A percentile compares a stretch with the other conserved stretches of the same genome.
Conservation (phyloP, 2,329 filamentous ascomycete genomes). For the Calcarisporium arbuscula region DNA sequence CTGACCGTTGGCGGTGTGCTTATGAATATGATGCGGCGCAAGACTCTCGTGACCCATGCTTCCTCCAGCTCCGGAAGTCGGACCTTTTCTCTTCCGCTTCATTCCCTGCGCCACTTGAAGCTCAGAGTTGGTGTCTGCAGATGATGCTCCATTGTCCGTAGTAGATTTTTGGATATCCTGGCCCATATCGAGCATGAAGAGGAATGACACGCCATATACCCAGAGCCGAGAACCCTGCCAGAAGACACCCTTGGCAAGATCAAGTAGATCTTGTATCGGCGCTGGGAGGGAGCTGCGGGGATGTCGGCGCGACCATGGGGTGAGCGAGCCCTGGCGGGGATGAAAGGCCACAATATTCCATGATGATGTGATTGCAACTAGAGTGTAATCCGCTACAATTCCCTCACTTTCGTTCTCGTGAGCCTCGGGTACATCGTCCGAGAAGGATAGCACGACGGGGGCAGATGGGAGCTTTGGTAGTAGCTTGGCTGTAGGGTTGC, state of each 20-base stretch:
- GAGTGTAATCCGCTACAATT: conserved; percentile 39
- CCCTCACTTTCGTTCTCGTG: conserved; percentile 17
- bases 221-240: conserved; percentile 79
- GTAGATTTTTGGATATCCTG: conserved; percentile 51
- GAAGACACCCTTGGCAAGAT: conserved; percentile 74
- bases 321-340: conserved; percentile 67
- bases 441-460: conserved; percentile 64
- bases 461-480: conserved; percentile 61
- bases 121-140: conserved; percentile 27
- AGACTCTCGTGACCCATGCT: conserved; percentile 42
- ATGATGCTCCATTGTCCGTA: no score
- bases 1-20: conserved; percentile 33
- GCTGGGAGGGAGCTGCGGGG: conserved; percentile 66
- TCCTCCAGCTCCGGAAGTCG: conserved; percentile 45
- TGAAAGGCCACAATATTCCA: conserved; percentile 73
- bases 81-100: conserved; percentile 49
- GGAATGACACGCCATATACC: conserved; percentile 79
- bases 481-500: conserved; percentile 63
- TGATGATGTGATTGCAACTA: conserved; percentile 48
- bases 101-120: conserved; percentile 24
- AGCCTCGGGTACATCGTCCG: conserved; percentile 37
- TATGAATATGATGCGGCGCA: conserved; percentile 36
- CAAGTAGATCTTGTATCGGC: conserved; percentile 67
- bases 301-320: conserved; percentile 81
- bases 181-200: conserved; percentile 87